A percentile compares a stretch with the other conserved stretches of the same genome.
These are phyloP conservation scores for Candida ortonii DNA, from an alignment of 805 yeast genomes.

Conservation along the genomic window DNA sequence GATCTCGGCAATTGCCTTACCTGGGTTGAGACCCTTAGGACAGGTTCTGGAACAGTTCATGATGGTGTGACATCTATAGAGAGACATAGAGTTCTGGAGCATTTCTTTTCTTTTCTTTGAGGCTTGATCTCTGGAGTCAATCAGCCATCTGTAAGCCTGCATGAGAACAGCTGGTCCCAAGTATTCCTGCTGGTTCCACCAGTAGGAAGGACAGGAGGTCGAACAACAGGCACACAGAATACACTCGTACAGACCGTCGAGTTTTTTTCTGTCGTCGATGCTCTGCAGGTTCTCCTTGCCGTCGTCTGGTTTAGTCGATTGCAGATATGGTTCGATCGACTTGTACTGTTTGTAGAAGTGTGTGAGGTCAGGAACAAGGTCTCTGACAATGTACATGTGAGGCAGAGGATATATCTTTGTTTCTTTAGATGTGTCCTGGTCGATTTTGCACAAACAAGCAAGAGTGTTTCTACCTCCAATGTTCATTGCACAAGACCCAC, in stretches of 20 bases:
- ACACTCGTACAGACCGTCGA: constrained; percentile 97
- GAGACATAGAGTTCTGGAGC: constrained; percentile 95
- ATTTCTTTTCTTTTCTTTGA: constrained; percentile 73
- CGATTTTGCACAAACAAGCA: constrained; percentile 94
- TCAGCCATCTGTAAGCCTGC: constrained; percentile 99
- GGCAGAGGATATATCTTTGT: constrained; percentile 94
- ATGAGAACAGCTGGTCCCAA: constrained; percentile 97
- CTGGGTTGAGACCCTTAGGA: constrained; percentile 98
- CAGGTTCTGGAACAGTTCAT: constrained; percentile 98
- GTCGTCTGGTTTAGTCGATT: constrained; percentile 79
- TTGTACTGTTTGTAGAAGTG: constrained; percentile 98
- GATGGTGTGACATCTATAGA: constrained; percentile 98
- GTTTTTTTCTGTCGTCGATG: constrained; percentile 88
- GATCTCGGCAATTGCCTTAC: constrained; percentile 94
- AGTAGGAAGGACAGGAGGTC: constrained; percentile 97
- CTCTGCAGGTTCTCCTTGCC: constrained; percentile 92
- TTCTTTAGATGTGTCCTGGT: constrained; percentile 69
- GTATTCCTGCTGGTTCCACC: constrained; percentile 99
- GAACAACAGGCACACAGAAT: constrained; percentile 98
- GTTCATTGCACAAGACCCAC: constrained; percentile 99
- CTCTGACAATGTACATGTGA: constrained; percentile 96
- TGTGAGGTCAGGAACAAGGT: constrained; percentile 95
- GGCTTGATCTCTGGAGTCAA: constrained; percentile 95
- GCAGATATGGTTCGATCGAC: constrained; percentile 95
- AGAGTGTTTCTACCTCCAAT: constrained; percentile 96